Base-by-base conservation (phyloP, 495 filamentous ascomycete genomes). In the Staphylotrichum tortipilum region DNA sequence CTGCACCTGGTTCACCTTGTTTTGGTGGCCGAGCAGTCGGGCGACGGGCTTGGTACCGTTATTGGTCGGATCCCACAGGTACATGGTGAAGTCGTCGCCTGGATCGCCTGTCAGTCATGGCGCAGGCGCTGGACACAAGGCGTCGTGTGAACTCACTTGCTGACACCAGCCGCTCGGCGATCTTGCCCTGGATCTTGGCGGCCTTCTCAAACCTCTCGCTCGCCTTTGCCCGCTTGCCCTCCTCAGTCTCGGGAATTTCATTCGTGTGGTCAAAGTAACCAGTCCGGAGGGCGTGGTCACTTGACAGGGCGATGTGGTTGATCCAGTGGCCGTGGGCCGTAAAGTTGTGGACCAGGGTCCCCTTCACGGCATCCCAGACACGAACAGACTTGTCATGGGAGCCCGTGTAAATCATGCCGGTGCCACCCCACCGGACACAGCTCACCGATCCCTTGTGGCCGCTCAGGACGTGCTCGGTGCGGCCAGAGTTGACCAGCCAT, bases 21-120 rank as follows among this genome's bases (percentile, higher is more conserved):
- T 97, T 61, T 95, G 89, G 63, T 99, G 94, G 9, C 94, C 94
- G 21, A 89, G 66, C 44, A 99, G 75, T 24, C 92, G 78, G n/a
- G 87, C 82, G 10, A 97, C 67, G 6, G 91, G 89, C 62, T 96
- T 96, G 15, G 70, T 86, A 11, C 75, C 71, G 15, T 84, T 82
- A 44, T 67, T 76, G 15, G 79, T 75, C 0, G 94, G 94, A 28
- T 94, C 86, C 94, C 94, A 99, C 41, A 99, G 78, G 60, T 86
- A 95, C 76, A 97, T 92, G 6, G 92, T 97, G 69, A 88, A 92
- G 61, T 99, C 94, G 58, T 99, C 92, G 59, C 82, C 86, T 63
- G 31, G 10, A 30, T 17, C 40, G 10, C 23, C 10, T 10, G 47
- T 57, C 41, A 57, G 51, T 17, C 14, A n/a, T n/a, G n/a, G n/a